phyloP scores from a whole-genome alignment of 2,329 filamentous ascomycete species.

The Eurotiales sp. region DNA sequence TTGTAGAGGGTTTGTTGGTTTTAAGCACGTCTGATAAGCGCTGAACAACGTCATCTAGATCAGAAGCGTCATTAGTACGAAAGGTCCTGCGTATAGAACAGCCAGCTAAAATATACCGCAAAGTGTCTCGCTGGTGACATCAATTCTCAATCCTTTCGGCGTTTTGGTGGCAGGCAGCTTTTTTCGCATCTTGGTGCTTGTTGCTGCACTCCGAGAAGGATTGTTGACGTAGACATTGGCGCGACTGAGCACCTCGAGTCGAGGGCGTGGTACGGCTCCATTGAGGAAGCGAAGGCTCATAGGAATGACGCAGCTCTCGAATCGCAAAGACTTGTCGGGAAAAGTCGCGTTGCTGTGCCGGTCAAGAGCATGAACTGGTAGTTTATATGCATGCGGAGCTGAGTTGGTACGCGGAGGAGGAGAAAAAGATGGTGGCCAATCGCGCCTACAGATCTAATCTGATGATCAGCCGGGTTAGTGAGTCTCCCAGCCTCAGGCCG shows the following conservation, averaged over 20 bases:
- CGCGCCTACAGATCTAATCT: slow-evolving; percentile 5
- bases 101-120: slow-evolving; percentile 30
- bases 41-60: slow-evolving; percentile 63
- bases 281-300: slow-evolving; percentile 1
- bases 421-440: background rate
- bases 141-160: slow-evolving; percentile 1
- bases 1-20: slow-evolving; percentile 71
- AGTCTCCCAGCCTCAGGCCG: no score
- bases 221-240: background rate
- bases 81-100: no score
- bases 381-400: background rate
- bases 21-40: slow-evolving; percentile 67
- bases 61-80: background rate
- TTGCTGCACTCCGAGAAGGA: background rate
- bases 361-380: no score
- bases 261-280: slow-evolving; percentile 6
- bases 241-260: slow-evolving; percentile 2
- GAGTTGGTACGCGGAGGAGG: background rate
- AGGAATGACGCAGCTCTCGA: background rate
- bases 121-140: slow-evolving; percentile 31
- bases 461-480: background rate
- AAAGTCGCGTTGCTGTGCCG: no score
- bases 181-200: background rate
- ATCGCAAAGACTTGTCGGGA: no score
- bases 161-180: background rate